phyloP scores from a whole-genome alignment of 768 basidiomycete species.

The Melanogaster broomeanus region DNA sequence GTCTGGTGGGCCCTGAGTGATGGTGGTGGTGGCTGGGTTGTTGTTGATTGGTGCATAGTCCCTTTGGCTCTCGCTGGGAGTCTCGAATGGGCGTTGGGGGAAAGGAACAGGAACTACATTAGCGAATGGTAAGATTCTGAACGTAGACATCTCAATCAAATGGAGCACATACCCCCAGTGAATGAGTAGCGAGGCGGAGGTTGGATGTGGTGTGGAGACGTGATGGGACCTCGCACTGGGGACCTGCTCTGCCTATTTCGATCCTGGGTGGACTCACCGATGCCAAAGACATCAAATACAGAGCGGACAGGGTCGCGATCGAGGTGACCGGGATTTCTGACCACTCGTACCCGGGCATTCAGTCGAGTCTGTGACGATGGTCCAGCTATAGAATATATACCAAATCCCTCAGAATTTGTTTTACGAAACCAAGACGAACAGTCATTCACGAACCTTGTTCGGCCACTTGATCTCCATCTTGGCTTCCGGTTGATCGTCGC shows the following conservation, averaged over 20 bases:
- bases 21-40: not conserved
- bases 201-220: not conserved
- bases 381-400: constrained; percentile 2
- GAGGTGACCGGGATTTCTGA: constrained; percentile 16
- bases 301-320: constrained; percentile 25
- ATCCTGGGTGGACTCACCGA: constrained; percentile 22
- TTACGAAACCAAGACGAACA: not conserved
- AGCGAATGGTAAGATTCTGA: not conserved
- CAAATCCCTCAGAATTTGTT: not conserved
- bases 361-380: constrained; percentile 4
- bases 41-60: constrained; percentile 8
- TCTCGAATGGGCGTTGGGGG: constrained; percentile 11
- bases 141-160: not conserved
- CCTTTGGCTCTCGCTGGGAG: constrained; percentile 17
- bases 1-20: constrained; percentile 14
- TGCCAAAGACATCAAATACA: constrained; percentile 31
- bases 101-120: not conserved
- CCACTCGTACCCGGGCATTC: constrained; percentile 16
- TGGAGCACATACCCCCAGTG: constrained; percentile 13
- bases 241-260: constrained; percentile 11
- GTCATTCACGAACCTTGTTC: constrained; percentile 12
- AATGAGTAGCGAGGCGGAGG: constrained; percentile 9
- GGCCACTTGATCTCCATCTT: constrained; percentile 1
- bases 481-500: constrained; percentile 6
- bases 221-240: constrained; percentile 5